Evolutionary conservation across 106 monocot species (phyloP).

Genomic region (Phalaenopsis equestris): DNA sequence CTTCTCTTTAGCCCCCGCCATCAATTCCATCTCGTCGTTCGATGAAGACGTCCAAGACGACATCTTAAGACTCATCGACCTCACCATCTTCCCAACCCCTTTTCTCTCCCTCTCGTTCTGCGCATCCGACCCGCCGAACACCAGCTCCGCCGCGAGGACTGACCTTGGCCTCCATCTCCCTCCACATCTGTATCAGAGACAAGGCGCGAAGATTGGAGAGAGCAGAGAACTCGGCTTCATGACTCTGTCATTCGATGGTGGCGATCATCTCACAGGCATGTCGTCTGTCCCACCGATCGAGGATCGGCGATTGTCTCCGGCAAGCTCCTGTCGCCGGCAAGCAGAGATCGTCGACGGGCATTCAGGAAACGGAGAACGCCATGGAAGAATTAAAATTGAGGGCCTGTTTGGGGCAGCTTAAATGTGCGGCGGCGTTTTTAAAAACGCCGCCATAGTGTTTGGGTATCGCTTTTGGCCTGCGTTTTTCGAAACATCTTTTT

Average conservation of each 20-base stretch:
- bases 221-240: constrained; percentile 63
- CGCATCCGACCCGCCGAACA: constrained; percentile 11
- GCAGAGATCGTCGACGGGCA: constrained; percentile 29
- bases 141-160: constrained; percentile 15
- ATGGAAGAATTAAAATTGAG: constrained; percentile 9
- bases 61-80: constrained; percentile 12
- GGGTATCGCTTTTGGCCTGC: too few relatives aligned
- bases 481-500: too few relatives aligned
- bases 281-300: constrained; percentile 47
- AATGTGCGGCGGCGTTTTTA: too few relatives aligned
- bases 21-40: constrained; percentile 3
- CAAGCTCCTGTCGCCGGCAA: not conserved
- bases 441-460: too few relatives aligned
- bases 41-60: not conserved
- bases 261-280: constrained; percentile 47
- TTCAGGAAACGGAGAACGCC: constrained; percentile 38
- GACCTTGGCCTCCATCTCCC: constrained; percentile 65
- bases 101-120: constrained; percentile 9
- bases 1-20: not conserved
- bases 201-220: constrained; percentile 53
- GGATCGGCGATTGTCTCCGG: constrained; percentile 23
- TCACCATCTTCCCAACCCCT: constrained; percentile 21
- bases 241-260: constrained; percentile 36
- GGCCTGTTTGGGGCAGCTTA: too few relatives aligned
- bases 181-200: constrained; percentile 86